phyloP scores from a whole-genome alignment of 176 grass and related monocot genomes.

The Themeda triandra region DNA sequence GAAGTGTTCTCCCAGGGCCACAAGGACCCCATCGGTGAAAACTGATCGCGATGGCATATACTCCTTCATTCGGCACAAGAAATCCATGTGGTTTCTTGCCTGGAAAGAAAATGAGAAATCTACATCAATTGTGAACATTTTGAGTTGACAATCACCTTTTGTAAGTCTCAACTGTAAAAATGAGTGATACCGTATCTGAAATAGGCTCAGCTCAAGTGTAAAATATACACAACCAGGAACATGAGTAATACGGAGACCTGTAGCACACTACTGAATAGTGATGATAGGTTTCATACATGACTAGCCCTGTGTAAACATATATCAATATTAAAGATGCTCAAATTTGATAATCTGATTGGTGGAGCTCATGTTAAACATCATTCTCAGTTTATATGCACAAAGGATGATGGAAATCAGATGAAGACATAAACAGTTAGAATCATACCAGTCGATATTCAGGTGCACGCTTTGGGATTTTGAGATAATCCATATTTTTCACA shows the following conservation, averaged over 20 bases:
- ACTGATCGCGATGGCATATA: constrained; percentile 46
- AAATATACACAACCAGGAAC: neutral
- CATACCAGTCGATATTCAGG: constrained; percentile 73
- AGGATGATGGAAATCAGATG: neutral
- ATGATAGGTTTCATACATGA: too few relatives aligned
- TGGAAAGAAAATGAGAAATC: constrained; percentile 8
- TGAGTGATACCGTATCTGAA: neutral
- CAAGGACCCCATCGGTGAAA: constrained; percentile 32
- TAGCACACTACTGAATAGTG: neutral
- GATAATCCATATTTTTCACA: constrained; percentile 74
- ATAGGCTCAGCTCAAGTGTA: neutral
- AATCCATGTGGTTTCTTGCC: constrained; percentile 53
- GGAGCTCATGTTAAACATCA: neutral
- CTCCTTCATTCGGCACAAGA: constrained; percentile 50
- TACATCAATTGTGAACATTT: neutral
- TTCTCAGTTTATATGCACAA: neutral
- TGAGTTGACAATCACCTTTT: neutral
- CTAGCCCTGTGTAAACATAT: neutral
- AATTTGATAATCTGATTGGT: neutral
- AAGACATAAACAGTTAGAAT: neutral
- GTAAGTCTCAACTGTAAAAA: neutral
- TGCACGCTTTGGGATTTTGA: constrained; percentile 60
- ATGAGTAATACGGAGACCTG: neutral
- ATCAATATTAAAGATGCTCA: neutral
- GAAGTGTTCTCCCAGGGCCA: constrained; percentile 43